Percentiles rank a stretch among this genome's conserved stretches.
phyloP scores from a whole-genome alignment of 352 stramenopile genomes.

The Phytophthora rubi region DNA sequence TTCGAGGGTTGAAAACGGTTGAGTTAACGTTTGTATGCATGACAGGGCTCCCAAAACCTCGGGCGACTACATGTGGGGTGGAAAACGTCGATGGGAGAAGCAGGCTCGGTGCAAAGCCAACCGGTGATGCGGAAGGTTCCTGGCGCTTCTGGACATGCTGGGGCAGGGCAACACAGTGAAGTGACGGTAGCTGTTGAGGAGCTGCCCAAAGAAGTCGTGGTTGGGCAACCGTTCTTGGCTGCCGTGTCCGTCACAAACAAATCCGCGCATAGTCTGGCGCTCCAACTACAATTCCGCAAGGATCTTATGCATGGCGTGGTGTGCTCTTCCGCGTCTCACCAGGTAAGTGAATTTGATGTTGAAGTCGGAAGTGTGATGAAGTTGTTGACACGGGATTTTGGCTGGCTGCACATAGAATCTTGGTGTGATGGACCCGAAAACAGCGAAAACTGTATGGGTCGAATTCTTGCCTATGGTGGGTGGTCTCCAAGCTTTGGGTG shows the following conservation, averaged over 20 bases:
- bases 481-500: conserved; percentile 68
- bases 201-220: conserved; percentile 53
- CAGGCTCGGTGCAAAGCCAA: conserved; percentile 82
- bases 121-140: conserved; percentile 68
- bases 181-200: conserved; percentile 54
- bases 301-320: conserved; percentile 75
- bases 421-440: conserved; percentile 56
- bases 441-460: conserved; percentile 49
- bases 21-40: not conserved
- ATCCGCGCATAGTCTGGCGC: conserved; percentile 54
- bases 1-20: not conserved
- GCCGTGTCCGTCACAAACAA: conserved; percentile 72
- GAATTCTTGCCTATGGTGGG: conserved; percentile 73
- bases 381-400: not conserved
- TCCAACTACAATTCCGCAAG: conserved; percentile 85
- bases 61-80: conserved; percentile 82
- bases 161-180: conserved; percentile 32
- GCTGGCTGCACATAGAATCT: conserved; percentile 56
- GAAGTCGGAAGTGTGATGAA: not conserved
- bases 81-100: conserved; percentile 84
- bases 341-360: conserved; percentile 45
- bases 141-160: conserved; percentile 13
- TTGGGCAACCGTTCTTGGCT: conserved; percentile 62
- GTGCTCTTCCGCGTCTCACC: conserved; percentile 73
- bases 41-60: conserved; percentile 64